Evolutionary conservation across 2,329 filamentous ascomycete species (phyloP).

Genomic region (Stagonosporopsis rhizophila): DNA sequence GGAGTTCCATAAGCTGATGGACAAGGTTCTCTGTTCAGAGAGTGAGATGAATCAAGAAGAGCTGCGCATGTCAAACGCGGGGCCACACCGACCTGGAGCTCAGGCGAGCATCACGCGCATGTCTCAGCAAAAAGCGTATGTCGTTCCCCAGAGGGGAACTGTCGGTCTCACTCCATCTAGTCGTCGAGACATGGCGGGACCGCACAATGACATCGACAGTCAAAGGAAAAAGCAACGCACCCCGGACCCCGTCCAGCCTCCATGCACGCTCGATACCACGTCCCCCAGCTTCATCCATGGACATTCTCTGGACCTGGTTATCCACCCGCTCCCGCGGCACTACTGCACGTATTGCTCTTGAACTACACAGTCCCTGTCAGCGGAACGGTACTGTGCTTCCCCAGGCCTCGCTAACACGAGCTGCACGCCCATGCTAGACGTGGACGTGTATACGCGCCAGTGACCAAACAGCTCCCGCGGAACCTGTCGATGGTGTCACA

Average conservation of each 20-base stretch:
- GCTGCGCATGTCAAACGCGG: neutral
- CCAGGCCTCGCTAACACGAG: constrained; percentile 14
- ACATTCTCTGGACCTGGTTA: neutral
- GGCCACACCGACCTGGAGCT: neutral
- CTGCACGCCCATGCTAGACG: constrained; percentile 18
- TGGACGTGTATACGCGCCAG: constrained; percentile 13
- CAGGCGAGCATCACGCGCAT: neutral
- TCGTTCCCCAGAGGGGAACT: neutral
- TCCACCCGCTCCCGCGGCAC: neutral
- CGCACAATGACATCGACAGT: neutral
- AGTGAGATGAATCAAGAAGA: neutral
- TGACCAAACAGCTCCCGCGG: constrained; percentile 2
- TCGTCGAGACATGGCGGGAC: neutral
- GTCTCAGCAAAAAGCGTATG: neutral
- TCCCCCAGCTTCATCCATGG: constrained; percentile 14
- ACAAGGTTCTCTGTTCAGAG: neutral
- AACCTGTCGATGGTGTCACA: constrained; percentile 7
- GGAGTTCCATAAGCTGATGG: neutral
- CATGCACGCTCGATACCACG: constrained; percentile 5
- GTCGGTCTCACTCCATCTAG: constrained; percentile 16
- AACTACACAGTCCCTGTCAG: constrained; percentile 1
- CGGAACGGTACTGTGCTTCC: constrained; percentile 16
- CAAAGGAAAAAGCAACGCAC: constrained; percentile 7
- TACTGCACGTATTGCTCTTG: constrained; percentile 13
- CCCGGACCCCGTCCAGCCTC: constrained; percentile 13